Base-by-base conservation (phyloP, 2,329 filamentous ascomycete genomes). In the Curvularia hawaiiensis region DNA sequence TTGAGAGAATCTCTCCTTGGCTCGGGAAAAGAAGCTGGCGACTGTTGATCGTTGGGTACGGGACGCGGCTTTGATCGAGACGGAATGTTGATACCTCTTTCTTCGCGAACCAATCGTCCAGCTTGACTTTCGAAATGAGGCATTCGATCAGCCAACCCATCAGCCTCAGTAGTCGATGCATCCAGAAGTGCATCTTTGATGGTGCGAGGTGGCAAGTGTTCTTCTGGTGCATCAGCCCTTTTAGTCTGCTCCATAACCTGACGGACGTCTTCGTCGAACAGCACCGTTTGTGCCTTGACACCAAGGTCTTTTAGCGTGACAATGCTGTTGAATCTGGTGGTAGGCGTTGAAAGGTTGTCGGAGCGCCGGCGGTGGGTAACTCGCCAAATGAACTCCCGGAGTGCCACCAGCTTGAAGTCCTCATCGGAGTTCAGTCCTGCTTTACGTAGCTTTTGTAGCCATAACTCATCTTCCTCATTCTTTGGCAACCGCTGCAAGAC, bases 391-490 rank as follows among this genome's bases (percentile, higher is more conserved):
- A 96, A 98, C 71, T 97, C 93, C 56, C 91, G 84, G 11, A 99
- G 81, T 5, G 88, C 90, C 35, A 98, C 80, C 2, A 99, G 79
- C 75, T 99, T 98, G 71, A 90, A 86, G 64, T 99, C 95, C 65
- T 99, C 94, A 44, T 97, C 93, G 1, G 82, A 71, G 1, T 83
- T 80, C 80, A 99, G 86, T 0, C 95, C 95, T 41, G 96, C 86
- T 62, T 91, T 96, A 50, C 90, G 86, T 47, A 99, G 79, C 62
- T 92, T 90, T 14, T 85, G 82, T n/a, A 99, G 80, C 93, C 95
- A 98, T 65, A 92, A 87, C 61, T 97, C 92, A 71, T 99, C 95
- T 74, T 98, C 94, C 9, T 96, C 92, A 64, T 93, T 97, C 70
- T 88, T 93, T 0, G 84, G 78, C 3, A 90, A 79, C 64, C 85